Evolutionary conservation across 306 rosid genomes (phyloP).

Genomic region (Cajanus cajan): DNA sequence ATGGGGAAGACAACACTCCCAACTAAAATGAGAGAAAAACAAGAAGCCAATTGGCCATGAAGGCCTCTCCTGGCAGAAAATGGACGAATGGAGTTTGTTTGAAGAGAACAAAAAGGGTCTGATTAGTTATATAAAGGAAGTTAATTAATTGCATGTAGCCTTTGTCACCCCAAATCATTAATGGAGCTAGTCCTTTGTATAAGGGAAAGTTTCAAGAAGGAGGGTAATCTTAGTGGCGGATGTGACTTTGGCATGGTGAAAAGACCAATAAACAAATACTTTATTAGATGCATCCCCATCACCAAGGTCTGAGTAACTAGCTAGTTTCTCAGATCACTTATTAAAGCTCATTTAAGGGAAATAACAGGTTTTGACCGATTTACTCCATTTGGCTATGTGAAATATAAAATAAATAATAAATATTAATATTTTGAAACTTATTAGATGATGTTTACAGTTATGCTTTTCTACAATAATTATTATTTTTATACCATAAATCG

Average conservation of each 20-base stretch:
- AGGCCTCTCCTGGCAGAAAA: slow-evolving; percentile 42
- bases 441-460: background rate
- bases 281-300: slow-evolving; percentile 39
- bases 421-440: background rate
- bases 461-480: background rate
- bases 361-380: slow-evolving; percentile 27
- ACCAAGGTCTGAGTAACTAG: slow-evolving; percentile 26
- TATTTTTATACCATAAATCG: background rate
- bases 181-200: slow-evolving; percentile 22
- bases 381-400: slow-evolving; percentile 38
- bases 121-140: slow-evolving; percentile 21
- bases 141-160: background rate
- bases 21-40: slow-evolving; percentile 34
- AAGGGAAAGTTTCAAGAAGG: background rate
- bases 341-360: slow-evolving; percentile 33
- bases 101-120: slow-evolving; percentile 26
- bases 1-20: slow-evolving; percentile 47
- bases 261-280: slow-evolving; percentile 37
- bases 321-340: slow-evolving; percentile 32
- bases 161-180: slow-evolving; percentile 26
- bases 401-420: no score
- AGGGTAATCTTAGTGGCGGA: slow-evolving; percentile 33
- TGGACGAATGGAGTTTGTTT: slow-evolving; percentile 46
- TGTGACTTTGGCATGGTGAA: slow-evolving; percentile 55
- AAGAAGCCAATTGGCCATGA: slow-evolving; percentile 58